Conservation (phyloP, 352 stramenopile genomes). For the Plasmopara viticola region DNA sequence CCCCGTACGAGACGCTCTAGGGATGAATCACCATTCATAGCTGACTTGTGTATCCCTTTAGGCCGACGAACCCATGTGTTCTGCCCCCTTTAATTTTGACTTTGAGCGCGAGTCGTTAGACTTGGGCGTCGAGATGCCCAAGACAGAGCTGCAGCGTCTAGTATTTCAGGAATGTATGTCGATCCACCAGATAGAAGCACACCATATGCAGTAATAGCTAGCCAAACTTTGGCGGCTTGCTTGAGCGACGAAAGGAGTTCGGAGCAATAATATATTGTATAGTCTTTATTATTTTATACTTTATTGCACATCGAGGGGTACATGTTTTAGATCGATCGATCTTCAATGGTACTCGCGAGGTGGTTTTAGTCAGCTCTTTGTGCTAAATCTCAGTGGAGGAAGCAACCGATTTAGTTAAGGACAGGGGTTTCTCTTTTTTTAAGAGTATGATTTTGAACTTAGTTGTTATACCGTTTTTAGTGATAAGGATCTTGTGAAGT, state of each 20-base stretch:
- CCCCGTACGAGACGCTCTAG: slow-evolving; percentile 32
- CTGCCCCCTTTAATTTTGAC: slow-evolving; percentile 77
- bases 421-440: too few relatives aligned
- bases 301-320: too few relatives aligned
- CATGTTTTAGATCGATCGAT: too few relatives aligned
- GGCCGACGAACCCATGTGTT: slow-evolving; percentile 83
- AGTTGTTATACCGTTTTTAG: too few relatives aligned
- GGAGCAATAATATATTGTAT: not conserved
- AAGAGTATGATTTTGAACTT: too few relatives aligned
- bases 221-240: not conserved
- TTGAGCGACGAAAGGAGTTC: not conserved
- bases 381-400: too few relatives aligned
- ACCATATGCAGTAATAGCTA: slow-evolving; percentile 50
- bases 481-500: too few relatives aligned
- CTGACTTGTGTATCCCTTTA: slow-evolving; percentile 15
- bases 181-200: slow-evolving; percentile 61
- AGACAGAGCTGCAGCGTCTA: slow-evolving; percentile 76
- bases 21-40: not conserved
- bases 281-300: too few relatives aligned
- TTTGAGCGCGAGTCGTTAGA: slow-evolving; percentile 81
- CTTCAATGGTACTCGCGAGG: too few relatives aligned
- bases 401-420: too few relatives aligned
- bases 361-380: too few relatives aligned
- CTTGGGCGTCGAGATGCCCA: slow-evolving; percentile 78
- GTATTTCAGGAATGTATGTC: slow-evolving; percentile 75